Evolutionary conservation across 2,329 filamentous ascomycete species (phyloP), one percentile per base, ranked within the genome.

Genomic region (Curvularia spicifera): DNA sequence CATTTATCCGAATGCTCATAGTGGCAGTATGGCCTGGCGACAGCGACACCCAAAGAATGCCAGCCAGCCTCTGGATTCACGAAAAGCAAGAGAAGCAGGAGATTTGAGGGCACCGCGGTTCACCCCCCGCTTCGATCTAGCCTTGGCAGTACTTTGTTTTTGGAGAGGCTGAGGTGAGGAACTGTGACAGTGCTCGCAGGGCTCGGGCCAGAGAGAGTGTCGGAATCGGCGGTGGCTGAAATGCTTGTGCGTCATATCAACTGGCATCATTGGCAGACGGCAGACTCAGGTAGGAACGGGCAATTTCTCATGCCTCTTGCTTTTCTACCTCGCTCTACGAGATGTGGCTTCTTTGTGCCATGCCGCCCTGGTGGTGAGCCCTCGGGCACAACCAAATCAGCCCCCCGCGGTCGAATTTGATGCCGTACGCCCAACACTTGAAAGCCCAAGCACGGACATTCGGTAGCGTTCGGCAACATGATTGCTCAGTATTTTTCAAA

Each of bases 1-100:
- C 73, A 65, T 76, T 76, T 68, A 75, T 73, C 60, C 71, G 70
- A 64, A 76, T 75, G 67, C 71, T 75, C 73, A 75, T 75, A 56
- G 65, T 72, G 57, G 59, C 52, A 22, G 60, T 53, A 57, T 62
- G 49, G 49, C 53, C 63, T 64, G 57, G 55, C 55, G 57, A 66
- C 61, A 65, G 61, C 62, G 61, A 60, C 63, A 64, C 51, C 66
- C 45, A 63, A 64, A 63, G 60, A 59, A 59, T 60, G 65, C 61
- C 63, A 59, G 61, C 65, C 51, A 67, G 66, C 64, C 66, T 71
- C 64, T 73, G 71, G 67, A 65, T 65, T 60, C 61, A 64, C 63
- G 61, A 59, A 64, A 71, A 70, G 66, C 67, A 66, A 67, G 72
- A 73, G 71, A 64, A 73, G 66, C 70, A 65, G 65, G 66, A 72